These are phyloP conservation scores for Sarcodon sp. DNA, from an alignment of 768 basidiomycete genomes.

Conservation along the genomic window DNA sequence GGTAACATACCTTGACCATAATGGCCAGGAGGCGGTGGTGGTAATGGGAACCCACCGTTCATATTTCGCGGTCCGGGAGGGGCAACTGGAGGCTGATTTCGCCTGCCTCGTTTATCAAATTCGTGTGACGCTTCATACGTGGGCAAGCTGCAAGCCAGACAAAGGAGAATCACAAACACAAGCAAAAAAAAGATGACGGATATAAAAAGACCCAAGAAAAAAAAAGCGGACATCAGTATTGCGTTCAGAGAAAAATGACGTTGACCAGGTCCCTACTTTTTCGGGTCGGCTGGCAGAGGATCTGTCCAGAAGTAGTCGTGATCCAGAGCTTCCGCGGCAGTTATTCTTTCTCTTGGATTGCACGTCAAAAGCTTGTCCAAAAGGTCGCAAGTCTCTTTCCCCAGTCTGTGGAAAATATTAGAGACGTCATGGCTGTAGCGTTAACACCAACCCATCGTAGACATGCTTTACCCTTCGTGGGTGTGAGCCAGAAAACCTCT, in stretches of 20 bases:
- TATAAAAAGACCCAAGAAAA: neutral
- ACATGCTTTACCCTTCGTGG: constrained; percentile 41
- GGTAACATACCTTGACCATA: constrained; percentile 17
- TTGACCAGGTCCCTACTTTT: constrained; percentile 35
- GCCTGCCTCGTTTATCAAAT: constrained; percentile 62
- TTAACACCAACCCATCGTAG: constrained; percentile 43
- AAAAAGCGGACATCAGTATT: neutral
- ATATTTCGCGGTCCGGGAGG: constrained; percentile 4
- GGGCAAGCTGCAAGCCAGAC: constrained; percentile 36
- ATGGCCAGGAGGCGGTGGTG: constrained; percentile 16
- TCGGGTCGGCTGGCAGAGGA: constrained; percentile 78
- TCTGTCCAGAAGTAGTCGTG: constrained; percentile 94
- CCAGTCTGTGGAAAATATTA: constrained; percentile 32
- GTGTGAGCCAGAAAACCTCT: constrained; percentile 34
- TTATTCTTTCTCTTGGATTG: constrained; percentile 75
- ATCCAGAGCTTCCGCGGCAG: constrained; percentile 77
- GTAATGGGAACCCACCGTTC: constrained; percentile 12
- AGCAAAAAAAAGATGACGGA: neutral
- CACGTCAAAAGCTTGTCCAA: constrained; percentile 72
- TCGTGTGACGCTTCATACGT: constrained; percentile 76
- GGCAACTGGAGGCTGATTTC: constrained; percentile 20
- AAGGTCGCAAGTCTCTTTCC: constrained; percentile 64
- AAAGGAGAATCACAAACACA: constrained; percentile 1
- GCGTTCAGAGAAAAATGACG: neutral
- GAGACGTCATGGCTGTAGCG: constrained; percentile 2